phyloP scores from a whole-genome alignment of 495 filamentous ascomycete species.

The Letharia columbiana region DNA sequence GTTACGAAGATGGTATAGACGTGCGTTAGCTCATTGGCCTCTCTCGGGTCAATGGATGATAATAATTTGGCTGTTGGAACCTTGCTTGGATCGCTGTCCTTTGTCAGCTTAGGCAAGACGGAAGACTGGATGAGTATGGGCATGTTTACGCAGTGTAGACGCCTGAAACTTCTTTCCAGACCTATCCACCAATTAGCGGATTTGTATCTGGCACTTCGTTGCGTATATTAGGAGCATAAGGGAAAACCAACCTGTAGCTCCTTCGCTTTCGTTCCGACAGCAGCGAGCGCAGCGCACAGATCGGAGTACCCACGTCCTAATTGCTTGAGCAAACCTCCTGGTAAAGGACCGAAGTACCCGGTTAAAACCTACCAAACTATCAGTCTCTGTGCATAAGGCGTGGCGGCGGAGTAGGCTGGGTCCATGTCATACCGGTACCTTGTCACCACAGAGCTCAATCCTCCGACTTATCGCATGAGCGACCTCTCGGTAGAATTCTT shows the following conservation, averaged over 20 bases:
- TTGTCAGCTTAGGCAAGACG: slow-evolving; percentile 41
- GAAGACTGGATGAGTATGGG: slow-evolving; percentile 35
- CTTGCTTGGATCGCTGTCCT: slow-evolving; percentile 50
- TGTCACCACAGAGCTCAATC: slow-evolving; percentile 58
- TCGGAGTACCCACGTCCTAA: slow-evolving; percentile 86
- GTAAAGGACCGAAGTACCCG: slow-evolving; percentile 82
- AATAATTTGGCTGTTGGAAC: slow-evolving; percentile 76
- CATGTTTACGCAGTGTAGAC: slow-evolving; percentile 18
- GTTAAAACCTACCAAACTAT: slow-evolving; percentile 39
- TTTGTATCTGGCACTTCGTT: not conserved
- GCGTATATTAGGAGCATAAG: not conserved
- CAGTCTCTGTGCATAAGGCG: not conserved
- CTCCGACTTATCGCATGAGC: slow-evolving; percentile 55
- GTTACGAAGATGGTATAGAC: not conserved
- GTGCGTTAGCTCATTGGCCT: slow-evolving; percentile 74
- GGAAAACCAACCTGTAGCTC: slow-evolving; percentile 63
- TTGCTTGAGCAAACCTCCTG: slow-evolving; percentile 66
- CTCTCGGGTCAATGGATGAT: slow-evolving; percentile 69
- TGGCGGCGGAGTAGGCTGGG: no score
- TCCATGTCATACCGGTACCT: slow-evolving; percentile 49
- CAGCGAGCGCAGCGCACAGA: slow-evolving; percentile 74
- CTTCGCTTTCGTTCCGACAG: slow-evolving; percentile 51
- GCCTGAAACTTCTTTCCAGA: slow-evolving; percentile 23
- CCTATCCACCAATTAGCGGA: slow-evolving; percentile 48
- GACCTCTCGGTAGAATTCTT: slow-evolving; percentile 71